Conservation (phyloP, 768 basidiomycete genomes). For the Lactarius psammicola region DNA sequence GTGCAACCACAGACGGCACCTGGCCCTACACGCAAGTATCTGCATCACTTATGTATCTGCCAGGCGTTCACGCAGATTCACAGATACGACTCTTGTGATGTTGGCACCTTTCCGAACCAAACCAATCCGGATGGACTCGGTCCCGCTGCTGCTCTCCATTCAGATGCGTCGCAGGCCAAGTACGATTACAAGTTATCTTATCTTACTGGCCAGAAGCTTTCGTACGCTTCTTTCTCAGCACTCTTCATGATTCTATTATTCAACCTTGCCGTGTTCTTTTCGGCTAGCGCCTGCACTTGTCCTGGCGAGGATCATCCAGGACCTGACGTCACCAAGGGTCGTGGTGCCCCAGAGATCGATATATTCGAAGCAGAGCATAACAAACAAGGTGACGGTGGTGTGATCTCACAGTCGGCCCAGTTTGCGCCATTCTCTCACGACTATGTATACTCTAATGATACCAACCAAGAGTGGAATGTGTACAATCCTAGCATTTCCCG, state of each 20-base stretch:
- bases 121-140: constrained; percentile 46
- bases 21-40: constrained; percentile 75
- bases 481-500: constrained; percentile 38
- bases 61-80: background rate
- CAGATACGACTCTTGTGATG: constrained; percentile 56
- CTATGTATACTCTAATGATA: constrained; percentile 42
- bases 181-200: constrained; percentile 67
- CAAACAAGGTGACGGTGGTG: constrained; percentile 49
- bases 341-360: constrained; percentile 82
- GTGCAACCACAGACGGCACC: constrained; percentile 74
- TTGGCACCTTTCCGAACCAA: constrained; percentile 57
- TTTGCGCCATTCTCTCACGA: constrained; percentile 59
- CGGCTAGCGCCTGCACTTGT: constrained; percentile 68
- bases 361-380: constrained; percentile 74
- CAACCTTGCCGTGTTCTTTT: background rate
- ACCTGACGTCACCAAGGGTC: constrained; percentile 50
- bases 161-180: constrained; percentile 45
- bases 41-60: background rate
- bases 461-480: constrained; percentile 36
- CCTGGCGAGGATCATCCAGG: constrained; percentile 76
- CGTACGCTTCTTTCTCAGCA: constrained; percentile 42
- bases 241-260: background rate
- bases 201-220: constrained; percentile 73
- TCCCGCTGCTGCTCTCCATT: constrained; percentile 60
- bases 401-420: constrained; percentile 74